Evolutionary conservation across 306 rosid genomes (phyloP), one percentile per base, ranked within the genome.

Genomic region (Castanospermum australe): DNA sequence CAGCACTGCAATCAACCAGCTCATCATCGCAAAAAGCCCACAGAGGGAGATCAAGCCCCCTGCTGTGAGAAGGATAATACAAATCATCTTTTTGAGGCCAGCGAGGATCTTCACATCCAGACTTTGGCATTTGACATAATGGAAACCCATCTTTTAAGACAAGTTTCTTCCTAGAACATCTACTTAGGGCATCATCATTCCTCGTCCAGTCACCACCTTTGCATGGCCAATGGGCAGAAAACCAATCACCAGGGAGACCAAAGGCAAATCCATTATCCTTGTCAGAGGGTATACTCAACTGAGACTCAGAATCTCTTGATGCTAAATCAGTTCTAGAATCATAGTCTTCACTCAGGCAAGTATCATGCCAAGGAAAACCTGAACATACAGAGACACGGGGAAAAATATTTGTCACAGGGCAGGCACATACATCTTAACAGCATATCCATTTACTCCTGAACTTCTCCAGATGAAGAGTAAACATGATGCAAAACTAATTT

Each of bases 181-280:
- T 87, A 79, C 91, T 98, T 81, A 81, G 96, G 54, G 84, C 76
- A 68, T 96, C 99, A 25, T 96, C 99, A 41, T 88, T 93, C 85
- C 98, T 91, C 87, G 84, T 91, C 98, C 99, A 96, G 84, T 96
- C 99, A 38, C 99, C 99, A 79, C 99, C 99, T 83, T 91, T 96
- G 92, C 99, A 96, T 57, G 98, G 79, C 99, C 99, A 96, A 64
- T 76, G 87, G 38, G 92, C 85, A 80, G 92, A 90, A 90, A 87
- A 90, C 96, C 92, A 93, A 75, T 96, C 99, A 63, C 75, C 73
- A 67, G 88, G 73, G 48, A 87, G 85, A 33, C 84, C 89, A 72
- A 45, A 56, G 54, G 85, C 64, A 75, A 75, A 36, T 68, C 74
- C 89, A 84, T 54, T 71, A 56, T 89, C 97, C 86, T 85, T 86